Conservation (phyloP, 441 rosid genomes). For the Euphorbia corollata region DNA sequence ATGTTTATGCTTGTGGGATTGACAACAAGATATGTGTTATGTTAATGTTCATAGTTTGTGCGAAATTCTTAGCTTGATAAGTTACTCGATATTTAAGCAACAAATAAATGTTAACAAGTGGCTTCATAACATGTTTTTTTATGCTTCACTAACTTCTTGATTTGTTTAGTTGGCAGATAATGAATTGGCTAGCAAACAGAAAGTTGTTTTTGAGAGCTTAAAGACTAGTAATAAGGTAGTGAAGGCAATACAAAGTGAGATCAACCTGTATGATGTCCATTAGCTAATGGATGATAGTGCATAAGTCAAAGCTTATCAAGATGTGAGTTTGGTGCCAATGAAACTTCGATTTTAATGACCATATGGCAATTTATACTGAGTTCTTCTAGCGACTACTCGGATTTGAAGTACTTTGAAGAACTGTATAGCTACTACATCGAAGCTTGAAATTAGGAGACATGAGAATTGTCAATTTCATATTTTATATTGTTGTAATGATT, state of each 20-base stretch:
- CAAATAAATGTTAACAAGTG: constrained; percentile 39
- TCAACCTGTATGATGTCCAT: constrained; percentile 82
- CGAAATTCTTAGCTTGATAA: too few species aligned
- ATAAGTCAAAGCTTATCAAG: constrained; percentile 92
- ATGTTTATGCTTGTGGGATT: too few species aligned
- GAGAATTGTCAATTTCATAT: too few species aligned
- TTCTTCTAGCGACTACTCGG: too few species aligned
- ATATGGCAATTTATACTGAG: too few species aligned
- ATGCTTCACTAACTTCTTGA: background rate
- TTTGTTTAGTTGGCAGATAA: constrained; percentile 76
- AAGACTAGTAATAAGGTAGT: constrained; percentile 70
- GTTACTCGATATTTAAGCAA: constrained; percentile 82
- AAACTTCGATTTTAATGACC: too few species aligned
- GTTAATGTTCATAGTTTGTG: too few species aligned
- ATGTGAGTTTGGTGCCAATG: constrained; percentile 48
- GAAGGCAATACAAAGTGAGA: constrained; percentile 80
- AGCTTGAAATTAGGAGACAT: too few species aligned
- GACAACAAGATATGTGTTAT: too few species aligned
- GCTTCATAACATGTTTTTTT: background rate
- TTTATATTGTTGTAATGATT: too few species aligned
- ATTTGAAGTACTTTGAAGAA: too few species aligned
- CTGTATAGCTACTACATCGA: too few species aligned
- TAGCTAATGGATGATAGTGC: constrained; percentile 89
- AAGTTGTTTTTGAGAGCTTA: constrained; percentile 84
- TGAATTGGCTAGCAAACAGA: constrained; percentile 75